Base-by-base conservation (phyloP, 805 yeast species). In the Candida insectorum region DNA sequence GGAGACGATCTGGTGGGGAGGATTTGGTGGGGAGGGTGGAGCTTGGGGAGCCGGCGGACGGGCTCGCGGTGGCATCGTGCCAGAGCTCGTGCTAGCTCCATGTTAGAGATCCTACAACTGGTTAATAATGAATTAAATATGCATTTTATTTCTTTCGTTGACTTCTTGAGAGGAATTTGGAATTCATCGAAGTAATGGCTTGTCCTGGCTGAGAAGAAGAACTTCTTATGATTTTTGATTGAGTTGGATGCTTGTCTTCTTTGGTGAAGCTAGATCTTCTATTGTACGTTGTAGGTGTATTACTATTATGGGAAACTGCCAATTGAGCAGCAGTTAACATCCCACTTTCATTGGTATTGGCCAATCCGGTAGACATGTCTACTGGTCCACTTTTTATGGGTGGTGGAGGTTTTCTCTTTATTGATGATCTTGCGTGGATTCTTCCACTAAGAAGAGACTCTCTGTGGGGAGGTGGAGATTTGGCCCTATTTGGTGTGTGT, bases 141-240 rank as follows among this genome's bases (percentile, higher is more conserved):
- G 28, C 14, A 28, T 26, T 24, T n/a, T 44, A 57, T 49, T 62
- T 69, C 34, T 62, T 69, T 40, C 78, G 56, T 15, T 65, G 62
- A 32, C 78, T 72, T 47, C 85, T 58, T 4, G 84, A 79, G 37
- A 80, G 55, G 29, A 81, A 62, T 46, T 75, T 75, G 5, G 85
- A 79, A 50, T 77, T 79, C 72, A 72, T 62, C 11, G 77, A 61
- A 3, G 83, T 77, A 14, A 78, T 66, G 18, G 43, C 39, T 27
- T 34, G 38, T 13, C 33, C 36, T 9, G 10, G 10, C 20, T 26
- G 28, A 1, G 30, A 15, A 9, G 33, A 11, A n/a, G 30, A 10
- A 13, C 24, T 29, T 15, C 29, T 30, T 23, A 24, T 19, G 16
- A n/a, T 24, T 30, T 16, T 27, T 27, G 17, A 29, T 16, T 20